phyloP scores from a whole-genome alignment of 2,329 filamentous ascomycete genomes.

The Phialophora verrucosa region DNA sequence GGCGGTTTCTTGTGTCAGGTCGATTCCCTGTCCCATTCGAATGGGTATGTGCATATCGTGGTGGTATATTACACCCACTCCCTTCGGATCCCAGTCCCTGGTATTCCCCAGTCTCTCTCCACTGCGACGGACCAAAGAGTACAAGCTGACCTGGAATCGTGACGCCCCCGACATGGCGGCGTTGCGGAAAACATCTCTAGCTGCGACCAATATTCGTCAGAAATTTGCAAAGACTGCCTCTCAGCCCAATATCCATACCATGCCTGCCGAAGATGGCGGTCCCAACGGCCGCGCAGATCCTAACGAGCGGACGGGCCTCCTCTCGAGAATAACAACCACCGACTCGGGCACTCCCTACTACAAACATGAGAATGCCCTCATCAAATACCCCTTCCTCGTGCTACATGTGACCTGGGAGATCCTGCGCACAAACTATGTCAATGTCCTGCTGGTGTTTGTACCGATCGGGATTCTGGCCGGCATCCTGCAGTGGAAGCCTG shows the following conservation, averaged over 20 bases:
- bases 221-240: slow-evolving; percentile 27
- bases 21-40: slow-evolving; percentile 23
- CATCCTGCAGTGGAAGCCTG: slow-evolving; percentile 64
- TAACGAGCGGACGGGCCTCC: slow-evolving; percentile 46
- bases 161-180: slow-evolving; percentile 27
- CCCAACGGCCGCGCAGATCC: slow-evolving; percentile 43
- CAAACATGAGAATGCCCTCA: slow-evolving; percentile 47
- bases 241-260: slow-evolving; percentile 18
- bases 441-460: slow-evolving; percentile 68
- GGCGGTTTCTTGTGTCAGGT: slow-evolving; percentile 8
- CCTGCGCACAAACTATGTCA: slow-evolving; percentile 60
- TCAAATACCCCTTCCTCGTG: slow-evolving; percentile 49
- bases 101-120: not conserved
- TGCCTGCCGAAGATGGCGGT: slow-evolving; percentile 35
- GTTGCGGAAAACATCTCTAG: slow-evolving; percentile 29
- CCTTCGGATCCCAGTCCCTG: not conserved
- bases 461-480: slow-evolving; percentile 67
- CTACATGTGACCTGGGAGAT: slow-evolving; percentile 52
- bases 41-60: slow-evolving; percentile 18
- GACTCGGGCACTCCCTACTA: slow-evolving; percentile 42
- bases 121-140: not conserved
- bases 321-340: slow-evolving; percentile 37
- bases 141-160: slow-evolving; percentile 12
- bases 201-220: slow-evolving; percentile 34
- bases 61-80: slow-evolving; percentile 18